Base-by-base conservation (phyloP, 129 eudicot species). In the Saussurea involucrata region DNA sequence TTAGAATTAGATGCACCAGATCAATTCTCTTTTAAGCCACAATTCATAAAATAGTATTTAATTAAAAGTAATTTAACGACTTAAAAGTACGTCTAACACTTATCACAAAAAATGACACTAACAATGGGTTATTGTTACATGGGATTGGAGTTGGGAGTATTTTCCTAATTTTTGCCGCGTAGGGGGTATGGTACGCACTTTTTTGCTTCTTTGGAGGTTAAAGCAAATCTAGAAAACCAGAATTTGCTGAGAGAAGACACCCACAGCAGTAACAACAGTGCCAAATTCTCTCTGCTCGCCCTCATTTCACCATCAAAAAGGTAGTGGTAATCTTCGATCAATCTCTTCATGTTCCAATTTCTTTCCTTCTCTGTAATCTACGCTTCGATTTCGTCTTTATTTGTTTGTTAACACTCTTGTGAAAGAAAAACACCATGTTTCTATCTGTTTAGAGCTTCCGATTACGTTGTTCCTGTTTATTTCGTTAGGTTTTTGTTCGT, bases 111-210 rank as follows among this genome's bases (percentile, higher is more conserved):
- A n/a, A n/a, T n/a, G n/a, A n/a, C n/a, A n/a, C n/a, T n/a, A n/a
- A n/a, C n/a, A n/a, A n/a, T 13, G 57, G 58, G 8, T 15, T 22
- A 21, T 27, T 22, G 37, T 27, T 66, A 25, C 17, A 65, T 65
- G 64, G 67, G 75, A 7, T 55, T 21, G 73, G 3, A 65, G 25
- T 28, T 27, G 27, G 9, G 57, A 21, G 66, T 63, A 64, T 31
- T 32, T 17, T 46, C 69, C 71, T 20, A 33, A 68, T 53, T 79
- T 79, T 79, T 79, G 83, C 78, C 83, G 83, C 78, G 83, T 72
- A 53, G 78, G 21, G 8, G 58, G 77, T 63, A 77, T 68, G 24
- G 31, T 29, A 44, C 17, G 36, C 69, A 80, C 79, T 18, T 72
- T 76, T 66, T 46, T 42, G 65, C 80, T 15, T 32, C 73, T 72